Conservation (phyloP, 2,329 filamentous ascomycete genomes). For the Pyrenophora tritici-repentis region DNA sequence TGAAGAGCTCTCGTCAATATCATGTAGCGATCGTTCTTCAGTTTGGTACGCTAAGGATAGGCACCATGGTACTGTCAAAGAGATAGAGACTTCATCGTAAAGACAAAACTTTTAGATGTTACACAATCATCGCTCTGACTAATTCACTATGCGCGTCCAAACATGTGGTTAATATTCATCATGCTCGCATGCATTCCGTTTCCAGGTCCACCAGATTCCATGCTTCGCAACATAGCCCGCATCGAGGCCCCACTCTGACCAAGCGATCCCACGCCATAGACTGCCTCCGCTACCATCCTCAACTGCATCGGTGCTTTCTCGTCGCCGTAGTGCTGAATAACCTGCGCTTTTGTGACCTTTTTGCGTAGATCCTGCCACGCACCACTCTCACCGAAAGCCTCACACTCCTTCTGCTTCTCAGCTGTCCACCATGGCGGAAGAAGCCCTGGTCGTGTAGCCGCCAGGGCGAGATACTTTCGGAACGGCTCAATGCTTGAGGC, state of each 20-base stretch:
- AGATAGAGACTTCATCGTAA: no score
- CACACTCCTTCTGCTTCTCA: conserved; percentile 28
- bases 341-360: conserved; percentile 19
- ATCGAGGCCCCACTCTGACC: conserved; percentile 21
- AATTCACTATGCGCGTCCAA: neutral
- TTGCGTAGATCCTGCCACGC: conserved; percentile 24
- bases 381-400: conserved; percentile 18
- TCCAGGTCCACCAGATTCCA: conserved; percentile 19
- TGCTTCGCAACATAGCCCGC: conserved; percentile 23
- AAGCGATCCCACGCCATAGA: conserved; percentile 22
- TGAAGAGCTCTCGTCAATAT: no score
- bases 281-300: conserved; percentile 29
- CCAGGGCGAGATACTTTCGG: conserved; percentile 23
- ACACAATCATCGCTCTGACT: neutral
- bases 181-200: conserved; percentile 7
- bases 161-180: conserved; percentile 3
- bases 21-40: no score
- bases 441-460: conserved; percentile 4
- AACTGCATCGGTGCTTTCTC: conserved; percentile 33
- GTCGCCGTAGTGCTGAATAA: conserved; percentile 31
- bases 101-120: no score
- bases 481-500: conserved; percentile 23
- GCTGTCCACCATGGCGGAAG: conserved; percentile 34
- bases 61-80: no score
- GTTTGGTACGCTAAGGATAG: no score